Conservation (phyloP, 371 early-diverging fungal species). For the Lichtheimia corymbifera region DNA sequence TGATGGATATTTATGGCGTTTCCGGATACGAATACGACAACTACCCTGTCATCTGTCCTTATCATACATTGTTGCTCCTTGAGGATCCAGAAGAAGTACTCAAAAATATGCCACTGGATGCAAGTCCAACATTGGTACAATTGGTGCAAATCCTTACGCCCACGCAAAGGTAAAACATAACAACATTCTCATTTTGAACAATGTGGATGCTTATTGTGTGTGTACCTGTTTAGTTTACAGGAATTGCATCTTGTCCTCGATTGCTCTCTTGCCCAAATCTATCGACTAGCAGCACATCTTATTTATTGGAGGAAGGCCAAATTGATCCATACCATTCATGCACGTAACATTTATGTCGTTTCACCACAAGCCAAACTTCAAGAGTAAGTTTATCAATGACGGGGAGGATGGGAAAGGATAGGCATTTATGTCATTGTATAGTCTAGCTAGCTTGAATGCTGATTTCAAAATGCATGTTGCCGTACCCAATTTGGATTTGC, state of each 20-base stretch:
- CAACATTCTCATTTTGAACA: background rate
- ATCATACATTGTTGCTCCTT: slow-evolving; percentile 83
- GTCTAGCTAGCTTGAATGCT: slow-evolving; percentile 48
- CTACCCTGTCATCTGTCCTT: slow-evolving; percentile 81
- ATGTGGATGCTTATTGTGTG: too few species aligned
- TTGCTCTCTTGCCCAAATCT: slow-evolving; percentile 90
- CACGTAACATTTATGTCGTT: slow-evolving; percentile 80
- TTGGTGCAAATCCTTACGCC: slow-evolving; percentile 90
- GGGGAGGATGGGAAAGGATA: too few species aligned
- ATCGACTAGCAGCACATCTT: slow-evolving; percentile 85
- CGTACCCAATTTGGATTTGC: slow-evolving; percentile 70
- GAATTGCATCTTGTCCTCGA: slow-evolving; percentile 80
- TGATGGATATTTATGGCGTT: slow-evolving; percentile 52
- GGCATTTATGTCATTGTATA: slow-evolving; percentile 7
- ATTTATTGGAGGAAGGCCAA: slow-evolving; percentile 91
- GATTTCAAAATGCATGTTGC: slow-evolving; percentile 62
- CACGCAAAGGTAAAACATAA: slow-evolving; percentile 57
- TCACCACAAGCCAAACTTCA: slow-evolving; percentile 66
- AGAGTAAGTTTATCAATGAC: slow-evolving; percentile 47
- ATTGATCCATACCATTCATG: slow-evolving; percentile 79
- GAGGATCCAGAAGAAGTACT: slow-evolving; percentile 83
- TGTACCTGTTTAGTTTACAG: slow-evolving; percentile 55
- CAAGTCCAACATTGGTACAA: slow-evolving; percentile 81
- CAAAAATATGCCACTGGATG: slow-evolving; percentile 77
- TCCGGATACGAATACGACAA: slow-evolving; percentile 62